Evolutionary conservation across 129 eudicot species (phyloP), one percentile per base, ranked within the genome.

Genomic region (Mikania micrantha): DNA sequence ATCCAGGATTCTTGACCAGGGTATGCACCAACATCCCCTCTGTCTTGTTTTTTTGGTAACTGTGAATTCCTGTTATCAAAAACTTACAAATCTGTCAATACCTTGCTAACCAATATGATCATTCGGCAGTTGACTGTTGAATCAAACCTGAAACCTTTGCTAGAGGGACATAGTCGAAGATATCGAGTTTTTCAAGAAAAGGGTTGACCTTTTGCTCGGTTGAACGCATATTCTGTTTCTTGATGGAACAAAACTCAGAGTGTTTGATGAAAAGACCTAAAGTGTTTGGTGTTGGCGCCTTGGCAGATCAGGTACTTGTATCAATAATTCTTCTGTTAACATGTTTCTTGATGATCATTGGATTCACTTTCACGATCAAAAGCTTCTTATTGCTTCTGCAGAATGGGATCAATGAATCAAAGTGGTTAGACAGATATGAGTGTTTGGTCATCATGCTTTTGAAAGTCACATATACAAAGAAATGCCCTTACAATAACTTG

Each of bases 391-490:
- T 76, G 80, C 64, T 60, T 60, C 31, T 76, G 70, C 80, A 68
- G 75, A 67, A 47, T 75, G 24, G 22, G 69, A 75, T 75, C 79
- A 58, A 75, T 29, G 69, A 74, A 58, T 48, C 69, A 75, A 75
- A 75, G 79, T 75, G 41, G 61, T 9, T 39, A 57, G 70, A 73
- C 78, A 64, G 70, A 73, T 71, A 64, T 64, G 77, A 64, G 71
- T 73, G 69, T 49, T 58, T 42, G 49, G 1, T 45, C 69, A 67
- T 75, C 74, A 67, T 75, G 48, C 74, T 58, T 67, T 65, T 64
- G 54, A n/a, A 38, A 64, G 27, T 13, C 35, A 39, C 70, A 61
- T 15, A 35, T 64, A 36, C 22, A 64, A 71, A 73, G 10, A 28
- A 8, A 19, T 31, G 22, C 68, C 13, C 25, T 15, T 19, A 11